Conservation (phyloP, 2,329 filamentous ascomycete genomes). For the Fusarium guadeloupense region DNA sequence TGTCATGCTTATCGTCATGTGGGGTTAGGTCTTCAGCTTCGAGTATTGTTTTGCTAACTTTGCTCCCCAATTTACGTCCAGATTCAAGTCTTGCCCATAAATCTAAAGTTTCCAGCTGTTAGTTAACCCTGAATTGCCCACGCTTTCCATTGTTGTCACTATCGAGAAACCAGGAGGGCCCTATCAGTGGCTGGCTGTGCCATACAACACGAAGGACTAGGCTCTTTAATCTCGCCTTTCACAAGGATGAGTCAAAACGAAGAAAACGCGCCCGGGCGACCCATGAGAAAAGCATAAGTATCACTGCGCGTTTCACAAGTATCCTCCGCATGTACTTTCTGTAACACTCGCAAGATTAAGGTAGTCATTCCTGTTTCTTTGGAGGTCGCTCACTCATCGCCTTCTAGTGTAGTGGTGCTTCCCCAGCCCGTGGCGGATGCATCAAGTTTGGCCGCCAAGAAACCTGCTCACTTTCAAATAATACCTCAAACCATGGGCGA, state of each 20-base stretch:
- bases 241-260: neutral
- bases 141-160: no score
- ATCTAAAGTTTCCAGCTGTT: no score
- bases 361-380: neutral
- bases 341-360: conserved; percentile 13
- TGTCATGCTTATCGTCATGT: no score
- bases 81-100: no score
- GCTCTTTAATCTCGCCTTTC: no score
- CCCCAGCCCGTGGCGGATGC: conserved; percentile 10
- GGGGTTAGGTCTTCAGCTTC: no score
- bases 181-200: no score
- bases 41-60: no score
- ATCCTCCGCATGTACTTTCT: conserved; percentile 4
- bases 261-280: neutral
- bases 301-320: conserved; percentile 8
- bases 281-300: neutral
- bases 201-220: neutral
- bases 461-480: neutral
- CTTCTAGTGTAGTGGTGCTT: neutral
- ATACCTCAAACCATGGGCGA: neutral
- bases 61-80: no score
- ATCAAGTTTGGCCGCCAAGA: neutral
- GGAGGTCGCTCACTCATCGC: neutral
- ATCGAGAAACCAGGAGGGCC: no score
- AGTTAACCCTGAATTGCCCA: no score